Percentiles rank a stretch among this genome's conserved stretches.
Evolutionary conservation across 371 early-diverging fungal species (phyloP).

Genomic region (Mortierella sp.): DNA sequence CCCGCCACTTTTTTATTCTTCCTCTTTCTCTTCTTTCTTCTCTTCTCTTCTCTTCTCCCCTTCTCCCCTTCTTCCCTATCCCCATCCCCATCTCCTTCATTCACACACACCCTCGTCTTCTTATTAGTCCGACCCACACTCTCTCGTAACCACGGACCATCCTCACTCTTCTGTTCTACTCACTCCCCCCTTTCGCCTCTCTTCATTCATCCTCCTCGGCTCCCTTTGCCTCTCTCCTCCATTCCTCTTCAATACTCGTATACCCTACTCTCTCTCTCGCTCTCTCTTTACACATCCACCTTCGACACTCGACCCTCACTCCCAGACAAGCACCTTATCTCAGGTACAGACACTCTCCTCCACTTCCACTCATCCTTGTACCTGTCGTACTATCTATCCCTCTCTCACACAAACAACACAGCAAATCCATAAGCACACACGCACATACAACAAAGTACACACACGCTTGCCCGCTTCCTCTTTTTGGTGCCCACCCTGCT

Average conservation of each 20-base stretch:
- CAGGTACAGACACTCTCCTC: slow-evolving; percentile 1
- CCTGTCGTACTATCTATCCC: slow-evolving; percentile 1
- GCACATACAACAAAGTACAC: neutral
- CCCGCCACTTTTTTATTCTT: neutral
- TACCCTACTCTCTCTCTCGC: neutral
- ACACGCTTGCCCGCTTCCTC: neutral
- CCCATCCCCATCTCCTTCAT: neutral
- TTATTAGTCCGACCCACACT: neutral
- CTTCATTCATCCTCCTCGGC: too few species aligned
- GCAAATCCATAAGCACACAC: slow-evolving; percentile 8
- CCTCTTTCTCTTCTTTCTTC: neutral
- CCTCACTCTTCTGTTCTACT: neutral
- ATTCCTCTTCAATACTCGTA: neutral
- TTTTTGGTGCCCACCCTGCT: neutral
- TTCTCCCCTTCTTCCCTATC: neutral
- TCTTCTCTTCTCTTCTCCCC: neutral
- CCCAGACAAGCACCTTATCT: slow-evolving; percentile 5
- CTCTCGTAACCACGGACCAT: neutral
- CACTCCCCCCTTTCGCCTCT: neutral
- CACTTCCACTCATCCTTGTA: neutral
- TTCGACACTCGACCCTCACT: neutral
- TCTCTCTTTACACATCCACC: neutral
- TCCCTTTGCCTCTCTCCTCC: slow-evolving; percentile 4
- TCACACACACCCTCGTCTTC: neutral
- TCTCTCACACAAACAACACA: neutral